These are phyloP conservation scores for Phyllosticta citriasiana DNA, from an alignment of 2,329 filamentous ascomycete species.

Conservation along the genomic window DNA sequence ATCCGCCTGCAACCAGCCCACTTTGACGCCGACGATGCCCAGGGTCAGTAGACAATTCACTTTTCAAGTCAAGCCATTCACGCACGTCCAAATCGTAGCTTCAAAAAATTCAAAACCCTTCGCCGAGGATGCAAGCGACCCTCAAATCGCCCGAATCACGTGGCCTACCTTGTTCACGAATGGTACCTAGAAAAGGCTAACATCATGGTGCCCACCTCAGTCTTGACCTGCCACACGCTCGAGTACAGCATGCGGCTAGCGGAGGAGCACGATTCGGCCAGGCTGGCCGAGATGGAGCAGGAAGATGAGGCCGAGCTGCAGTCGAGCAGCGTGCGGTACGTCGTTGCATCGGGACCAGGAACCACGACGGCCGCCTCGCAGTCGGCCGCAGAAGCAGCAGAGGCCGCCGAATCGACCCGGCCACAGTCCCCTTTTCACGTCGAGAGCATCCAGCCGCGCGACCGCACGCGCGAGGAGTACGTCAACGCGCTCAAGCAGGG, in stretches of 20 bases:
- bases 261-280: slow-evolving; percentile 5
- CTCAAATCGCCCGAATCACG: neutral
- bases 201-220: neutral
- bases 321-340: slow-evolving; percentile 5
- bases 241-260: slow-evolving; percentile 9
- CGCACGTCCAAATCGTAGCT: neutral
- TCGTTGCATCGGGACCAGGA: neutral
- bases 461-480: slow-evolving; percentile 11
- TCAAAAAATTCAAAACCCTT: neutral
- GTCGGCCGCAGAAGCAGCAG: neutral
- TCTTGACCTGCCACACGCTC: slow-evolving; percentile 10
- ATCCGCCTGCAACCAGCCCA: slow-evolving; percentile 10
- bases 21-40: slow-evolving; percentile 9
- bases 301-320: slow-evolving; percentile 9
- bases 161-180: neutral
- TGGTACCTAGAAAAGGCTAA: neutral
- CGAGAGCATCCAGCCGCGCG: slow-evolving; percentile 8
- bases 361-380: neutral
- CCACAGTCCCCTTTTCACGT: slow-evolving; percentile 5
- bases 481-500: slow-evolving; percentile 9
- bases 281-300: slow-evolving; percentile 7
- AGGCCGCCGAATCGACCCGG: neutral
- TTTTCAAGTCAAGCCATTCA: neutral
- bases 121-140: neutral
- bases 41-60: slow-evolving; percentile 1